phyloP scores from a whole-genome alignment of 345 rosid species.

The Abelmoschus esculentus region DNA sequence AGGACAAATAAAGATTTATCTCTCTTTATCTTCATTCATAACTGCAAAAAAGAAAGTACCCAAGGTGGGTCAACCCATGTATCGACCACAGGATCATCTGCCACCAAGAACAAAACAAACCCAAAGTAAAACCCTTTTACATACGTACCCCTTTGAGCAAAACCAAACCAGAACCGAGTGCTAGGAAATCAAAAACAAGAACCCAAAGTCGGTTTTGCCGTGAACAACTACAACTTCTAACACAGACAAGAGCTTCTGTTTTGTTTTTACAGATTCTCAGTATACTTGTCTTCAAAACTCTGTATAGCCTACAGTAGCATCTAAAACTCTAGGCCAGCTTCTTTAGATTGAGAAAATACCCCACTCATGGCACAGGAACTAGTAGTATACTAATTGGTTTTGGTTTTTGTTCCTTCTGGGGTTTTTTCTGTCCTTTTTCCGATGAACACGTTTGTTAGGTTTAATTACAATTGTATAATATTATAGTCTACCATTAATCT shows the following conservation, averaged over 20 bases:
- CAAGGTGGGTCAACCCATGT: slow-evolving; percentile 16
- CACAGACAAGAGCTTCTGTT: not conserved
- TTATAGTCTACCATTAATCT: no score
- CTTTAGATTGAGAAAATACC: no score
- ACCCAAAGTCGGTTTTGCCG: slow-evolving; percentile 9
- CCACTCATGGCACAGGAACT: no score
- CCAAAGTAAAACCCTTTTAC: not conserved
- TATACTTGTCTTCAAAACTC: no score
- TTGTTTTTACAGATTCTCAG: no score
- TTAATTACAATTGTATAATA: no score
- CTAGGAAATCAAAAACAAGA: not conserved
- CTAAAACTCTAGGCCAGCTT: no score
- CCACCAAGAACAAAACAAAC: slow-evolving; percentile 4
- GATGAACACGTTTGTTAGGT: no score
- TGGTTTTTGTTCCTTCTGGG: no score
- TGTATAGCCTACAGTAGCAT: no score
- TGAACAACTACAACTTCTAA: not conserved
- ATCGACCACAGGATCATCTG: slow-evolving; percentile 3
- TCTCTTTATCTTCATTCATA: not conserved
- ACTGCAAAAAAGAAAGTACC: not conserved
- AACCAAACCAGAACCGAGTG: not conserved
- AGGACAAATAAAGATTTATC: not conserved
- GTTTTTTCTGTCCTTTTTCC: no score
- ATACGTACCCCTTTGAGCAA: not conserved
- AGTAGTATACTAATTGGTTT: no score